Percentiles rank a stretch among this genome's conserved stretches.
phyloP scores from a whole-genome alignment of 2,329 filamentous ascomycete genomes.

The Aspergillus uvarum region DNA sequence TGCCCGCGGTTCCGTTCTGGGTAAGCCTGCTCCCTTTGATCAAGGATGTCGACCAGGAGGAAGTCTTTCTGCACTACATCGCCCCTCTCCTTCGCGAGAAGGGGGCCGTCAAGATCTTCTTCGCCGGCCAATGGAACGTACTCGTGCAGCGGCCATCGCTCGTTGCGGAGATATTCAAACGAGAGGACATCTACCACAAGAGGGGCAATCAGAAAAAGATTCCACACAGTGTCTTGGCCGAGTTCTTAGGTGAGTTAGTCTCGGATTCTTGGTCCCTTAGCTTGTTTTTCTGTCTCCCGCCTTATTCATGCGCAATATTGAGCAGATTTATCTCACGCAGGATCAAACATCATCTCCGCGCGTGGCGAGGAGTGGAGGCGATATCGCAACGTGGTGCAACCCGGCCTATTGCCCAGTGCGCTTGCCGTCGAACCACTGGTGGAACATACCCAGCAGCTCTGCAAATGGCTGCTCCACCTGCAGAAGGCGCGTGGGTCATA shows the following conservation, averaged over 20 bases:
- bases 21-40: neutral
- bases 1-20: conserved; percentile 1
- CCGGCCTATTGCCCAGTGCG: conserved; percentile 26
- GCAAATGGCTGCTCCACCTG: no score
- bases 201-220: conserved; percentile 28
- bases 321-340: conserved; percentile 28
- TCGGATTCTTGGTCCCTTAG: conserved; percentile 11
- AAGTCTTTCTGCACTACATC: no score
- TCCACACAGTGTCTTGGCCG: conserved; percentile 35
- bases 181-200: conserved; percentile 26
- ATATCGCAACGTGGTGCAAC: conserved; percentile 33
- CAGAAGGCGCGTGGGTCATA: no score
- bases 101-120: conserved; percentile 49
- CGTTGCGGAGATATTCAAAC: conserved; percentile 27
- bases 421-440: neutral
- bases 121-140: conserved; percentile 22
- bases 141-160: no score
- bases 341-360: conserved; percentile 33
- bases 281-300: neutral
- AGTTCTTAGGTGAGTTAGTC: conserved; percentile 33
- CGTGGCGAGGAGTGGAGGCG: conserved; percentile 33
- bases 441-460: no score
- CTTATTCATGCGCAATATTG: neutral
- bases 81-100: neutral
- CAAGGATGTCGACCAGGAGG: no score